These are phyloP conservation scores for Helicostylum pulchrum DNA, from an alignment of 192 early-diverging fungal genomes.

Conservation along the genomic window DNA sequence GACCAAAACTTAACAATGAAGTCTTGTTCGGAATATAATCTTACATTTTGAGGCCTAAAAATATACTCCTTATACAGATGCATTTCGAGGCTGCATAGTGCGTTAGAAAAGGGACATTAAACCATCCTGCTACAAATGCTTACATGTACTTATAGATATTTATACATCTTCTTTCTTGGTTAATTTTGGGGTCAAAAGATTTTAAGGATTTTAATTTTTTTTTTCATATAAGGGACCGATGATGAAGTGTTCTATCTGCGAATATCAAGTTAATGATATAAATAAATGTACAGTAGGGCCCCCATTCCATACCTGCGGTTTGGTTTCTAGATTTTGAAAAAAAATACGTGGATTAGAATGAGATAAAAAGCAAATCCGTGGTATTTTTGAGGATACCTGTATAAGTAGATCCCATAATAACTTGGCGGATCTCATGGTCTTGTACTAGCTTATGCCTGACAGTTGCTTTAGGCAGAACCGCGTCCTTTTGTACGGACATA, in stretches of 20 bases:
- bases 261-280: constrained; percentile 10
- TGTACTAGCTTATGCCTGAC: too few species aligned
- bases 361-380: too few species aligned
- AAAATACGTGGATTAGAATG: too few species aligned
- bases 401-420: too few species aligned
- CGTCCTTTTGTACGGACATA: too few species aligned
- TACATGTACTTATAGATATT: constrained; percentile 8
- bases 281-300: constrained; percentile 12
- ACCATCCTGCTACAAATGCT: constrained; percentile 10
- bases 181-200: background rate
- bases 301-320: too few species aligned
- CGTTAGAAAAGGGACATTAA: constrained; percentile 4
- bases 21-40: constrained; percentile 16
- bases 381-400: too few species aligned
- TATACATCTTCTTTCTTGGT: background rate
- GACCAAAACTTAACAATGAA: constrained; percentile 15
- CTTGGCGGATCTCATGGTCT: too few species aligned
- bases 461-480: too few species aligned
- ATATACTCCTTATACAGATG: background rate
- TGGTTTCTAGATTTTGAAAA: too few species aligned
- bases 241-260: constrained; percentile 2
- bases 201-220: background rate
- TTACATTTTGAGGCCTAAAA: constrained; percentile 11
- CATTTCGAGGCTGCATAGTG: constrained; percentile 2
- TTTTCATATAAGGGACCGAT: constrained; percentile 1